Conservation (phyloP, 1,139 yeast genomes). For the Yamadazyma aaseri region DNA sequence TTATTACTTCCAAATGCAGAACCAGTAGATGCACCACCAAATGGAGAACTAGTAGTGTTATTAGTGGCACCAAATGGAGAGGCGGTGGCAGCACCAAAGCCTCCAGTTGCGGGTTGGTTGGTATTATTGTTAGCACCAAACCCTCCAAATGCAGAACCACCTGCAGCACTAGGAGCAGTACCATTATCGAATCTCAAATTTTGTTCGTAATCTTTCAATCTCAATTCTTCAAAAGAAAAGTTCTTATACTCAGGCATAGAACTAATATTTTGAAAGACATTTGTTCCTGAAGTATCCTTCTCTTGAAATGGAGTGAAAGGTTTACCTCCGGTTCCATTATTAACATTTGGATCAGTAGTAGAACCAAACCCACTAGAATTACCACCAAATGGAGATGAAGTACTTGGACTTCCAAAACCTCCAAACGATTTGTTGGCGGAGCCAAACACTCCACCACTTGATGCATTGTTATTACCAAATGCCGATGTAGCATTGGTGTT, state of each 20-base stretch:
- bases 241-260: slow-evolving; percentile 89
- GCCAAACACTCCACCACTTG: slow-evolving; percentile 28
- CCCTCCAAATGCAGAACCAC: slow-evolving; percentile 42
- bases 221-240: slow-evolving; percentile 81
- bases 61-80: slow-evolving; percentile 20
- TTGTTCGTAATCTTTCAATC: slow-evolving; percentile 84
- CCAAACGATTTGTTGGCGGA: slow-evolving; percentile 22
- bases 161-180: slow-evolving; percentile 16
- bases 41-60: slow-evolving; percentile 8
- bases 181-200: slow-evolving; percentile 60
- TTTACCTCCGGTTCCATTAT: slow-evolving; percentile 71
- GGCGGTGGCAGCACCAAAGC: slow-evolving; percentile 22
- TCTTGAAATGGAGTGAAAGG: slow-evolving; percentile 69
- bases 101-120: slow-evolving; percentile 13
- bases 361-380: slow-evolving; percentile 28
- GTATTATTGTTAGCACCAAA: slow-evolving; percentile 11
- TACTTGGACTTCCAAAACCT: slow-evolving; percentile 24
- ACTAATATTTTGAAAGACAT: slow-evolving; percentile 69
- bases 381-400: slow-evolving; percentile 23
- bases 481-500: slow-evolving; percentile 13
- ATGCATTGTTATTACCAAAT: slow-evolving; percentile 16
- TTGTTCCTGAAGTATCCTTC: slow-evolving; percentile 63
- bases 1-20: slow-evolving; percentile 13
- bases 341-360: slow-evolving; percentile 31
- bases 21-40: slow-evolving; percentile 10